Base-by-base conservation (phyloP, 306 rosid species). In the Coriaria nepalensis region DNA sequence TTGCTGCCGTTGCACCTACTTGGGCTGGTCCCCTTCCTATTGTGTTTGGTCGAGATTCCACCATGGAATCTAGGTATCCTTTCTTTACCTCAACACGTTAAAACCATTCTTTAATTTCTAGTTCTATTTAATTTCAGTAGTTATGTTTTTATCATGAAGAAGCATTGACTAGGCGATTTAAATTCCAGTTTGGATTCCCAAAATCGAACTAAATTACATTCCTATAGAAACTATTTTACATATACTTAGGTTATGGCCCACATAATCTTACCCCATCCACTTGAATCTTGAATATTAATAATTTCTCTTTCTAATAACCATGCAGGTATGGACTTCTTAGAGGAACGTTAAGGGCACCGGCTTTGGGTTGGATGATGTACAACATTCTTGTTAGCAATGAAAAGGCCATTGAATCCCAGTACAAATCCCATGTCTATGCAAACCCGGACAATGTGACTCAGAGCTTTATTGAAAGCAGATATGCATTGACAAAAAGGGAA, bases 1-100 rank as follows among this genome's bases (percentile, higher is more conserved):
- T 88, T 55, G 97, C 93, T 32, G 95, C 90, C 40, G 66, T 84
- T 64, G 97, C 95, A 61, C 93, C 95, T 36, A 88, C 95, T 37
- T 88, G 97, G 95, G 81, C 93, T 43, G 97, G 95, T 40, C 97
- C 97, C 55, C 97, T 88, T 68, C 95, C 93, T 46, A 84, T 88
- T 36, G 97, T 88, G 49, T 88, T 88, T 50, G 95, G 95, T 47
- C 78, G 95, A 70, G 95, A 84, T 64, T 88, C 95, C 36, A 77
- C 62, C 86, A 88, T 84, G 97, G 84, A 84, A 61, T 65, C 90
- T 43, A 79, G 95, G 97, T 88, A 84, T 12, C 6, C 35, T 15
- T 38, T 58, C 54, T 38, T 37, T 42, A 45, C 37, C 8, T 49
- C 35, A 57, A 55, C 14, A 38, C 33, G 33, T 47, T 58, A 38